Conservation (phyloP, 768 basidiomycete species). For the Pleurotus sapidus region DNA sequence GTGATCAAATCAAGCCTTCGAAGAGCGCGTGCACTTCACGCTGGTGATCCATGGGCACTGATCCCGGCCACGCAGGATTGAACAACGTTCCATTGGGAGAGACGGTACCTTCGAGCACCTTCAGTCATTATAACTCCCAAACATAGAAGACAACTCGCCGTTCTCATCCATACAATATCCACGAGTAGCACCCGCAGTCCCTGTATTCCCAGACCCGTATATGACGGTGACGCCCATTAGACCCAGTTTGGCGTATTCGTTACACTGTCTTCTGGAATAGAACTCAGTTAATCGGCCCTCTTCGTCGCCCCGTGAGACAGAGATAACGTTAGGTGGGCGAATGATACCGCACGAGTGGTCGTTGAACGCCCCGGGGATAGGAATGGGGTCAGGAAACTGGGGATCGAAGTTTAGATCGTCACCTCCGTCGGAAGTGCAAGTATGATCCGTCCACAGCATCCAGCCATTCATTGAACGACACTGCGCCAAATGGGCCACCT, state of each 20-base stretch:
- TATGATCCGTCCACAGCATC: constrained; percentile 33
- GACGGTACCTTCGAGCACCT: constrained; percentile 22
- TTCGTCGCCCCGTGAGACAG: constrained; percentile 34
- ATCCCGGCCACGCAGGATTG: constrained; percentile 42
- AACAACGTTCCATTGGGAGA: constrained; percentile 33
- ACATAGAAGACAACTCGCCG: constrained; percentile 18
- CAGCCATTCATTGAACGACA: constrained; percentile 32
- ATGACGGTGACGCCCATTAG: constrained; percentile 46
- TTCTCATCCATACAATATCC: constrained; percentile 35
- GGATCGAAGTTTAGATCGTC: constrained; percentile 29
- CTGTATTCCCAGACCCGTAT: constrained; percentile 37
- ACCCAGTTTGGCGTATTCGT: constrained; percentile 47
- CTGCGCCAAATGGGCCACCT: neutral
- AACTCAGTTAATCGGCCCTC: constrained; percentile 31
- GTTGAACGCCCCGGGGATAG: constrained; percentile 24
- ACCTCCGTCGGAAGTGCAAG: constrained; percentile 32
- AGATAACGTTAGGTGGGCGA: constrained; percentile 38
- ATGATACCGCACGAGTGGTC: constrained; percentile 34
- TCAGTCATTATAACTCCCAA: neutral
- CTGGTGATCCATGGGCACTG: constrained; percentile 41
- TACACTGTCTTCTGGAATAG: constrained; percentile 41
- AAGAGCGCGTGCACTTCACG: neutral
- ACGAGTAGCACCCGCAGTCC: constrained; percentile 32
- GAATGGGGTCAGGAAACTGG: constrained; percentile 24
- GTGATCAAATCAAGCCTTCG: neutral